These are phyloP conservation scores for Phytophthora pistaciae DNA, from an alignment of 352 stramenopile genomes.

Conservation along the genomic window DNA sequence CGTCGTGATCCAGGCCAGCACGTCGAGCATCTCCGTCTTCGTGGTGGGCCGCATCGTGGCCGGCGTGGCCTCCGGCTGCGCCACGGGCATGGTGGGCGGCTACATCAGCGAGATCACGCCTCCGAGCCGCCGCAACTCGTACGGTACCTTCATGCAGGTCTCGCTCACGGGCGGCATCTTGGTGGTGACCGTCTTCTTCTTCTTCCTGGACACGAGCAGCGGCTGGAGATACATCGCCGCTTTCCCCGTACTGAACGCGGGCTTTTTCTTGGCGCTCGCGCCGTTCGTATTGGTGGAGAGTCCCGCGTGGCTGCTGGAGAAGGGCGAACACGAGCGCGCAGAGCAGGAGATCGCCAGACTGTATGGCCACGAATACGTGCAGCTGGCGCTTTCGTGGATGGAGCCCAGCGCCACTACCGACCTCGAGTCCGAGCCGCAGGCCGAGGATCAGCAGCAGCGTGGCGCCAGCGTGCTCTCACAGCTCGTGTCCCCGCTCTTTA, in stretches of 20 bases:
- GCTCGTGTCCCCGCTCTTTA: slow-evolving; percentile 33
- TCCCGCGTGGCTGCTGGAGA: slow-evolving; percentile 54
- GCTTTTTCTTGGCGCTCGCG: slow-evolving; percentile 33
- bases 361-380: slow-evolving; percentile 36
- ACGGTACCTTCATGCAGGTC: slow-evolving; percentile 53
- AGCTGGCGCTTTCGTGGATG: slow-evolving; percentile 38
- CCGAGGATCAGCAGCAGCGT: slow-evolving; percentile 12
- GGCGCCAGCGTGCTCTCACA: slow-evolving; percentile 19
- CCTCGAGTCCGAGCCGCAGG: slow-evolving; percentile 10
- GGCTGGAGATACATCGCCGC: slow-evolving; percentile 44
- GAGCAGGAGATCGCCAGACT: slow-evolving; percentile 33
- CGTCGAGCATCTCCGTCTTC: slow-evolving; percentile 41
- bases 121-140: slow-evolving; percentile 37
- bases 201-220: slow-evolving; percentile 33
- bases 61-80: slow-evolving; percentile 46
- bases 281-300: slow-evolving; percentile 46
- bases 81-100: slow-evolving; percentile 40
- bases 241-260: slow-evolving; percentile 40
- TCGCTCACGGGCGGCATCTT: slow-evolving; percentile 45
- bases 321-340: slow-evolving; percentile 27
- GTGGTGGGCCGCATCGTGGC: slow-evolving; percentile 47
- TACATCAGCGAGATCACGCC: slow-evolving; percentile 60
- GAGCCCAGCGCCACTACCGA: slow-evolving; percentile 13
- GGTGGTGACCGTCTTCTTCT: slow-evolving; percentile 51
- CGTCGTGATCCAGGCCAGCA: slow-evolving; percentile 41